phyloP scores from a whole-genome alignment of 306 rosid genomes.

The Malus sylvestris region DNA sequence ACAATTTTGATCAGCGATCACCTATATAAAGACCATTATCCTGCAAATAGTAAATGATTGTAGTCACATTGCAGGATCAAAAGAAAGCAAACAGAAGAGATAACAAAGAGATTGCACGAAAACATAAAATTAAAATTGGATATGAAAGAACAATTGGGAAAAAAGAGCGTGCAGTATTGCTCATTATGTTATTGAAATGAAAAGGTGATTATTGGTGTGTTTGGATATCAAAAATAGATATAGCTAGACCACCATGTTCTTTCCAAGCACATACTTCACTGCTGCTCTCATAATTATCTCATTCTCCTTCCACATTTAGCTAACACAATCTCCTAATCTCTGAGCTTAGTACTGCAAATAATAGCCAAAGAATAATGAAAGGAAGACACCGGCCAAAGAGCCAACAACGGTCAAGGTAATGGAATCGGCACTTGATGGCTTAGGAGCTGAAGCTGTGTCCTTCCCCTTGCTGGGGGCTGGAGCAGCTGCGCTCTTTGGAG shows the following conservation, averaged over 20 bases:
- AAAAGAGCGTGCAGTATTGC: background rate
- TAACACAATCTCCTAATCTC: background rate
- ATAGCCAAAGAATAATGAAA: slow-evolving; percentile 38
- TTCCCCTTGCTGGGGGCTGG: slow-evolving; percentile 25
- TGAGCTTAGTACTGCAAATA: slow-evolving; percentile 2
- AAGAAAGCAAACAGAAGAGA: background rate
- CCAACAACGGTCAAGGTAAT: slow-evolving; percentile 35
- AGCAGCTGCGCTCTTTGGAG: background rate
- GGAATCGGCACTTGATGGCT: slow-evolving; percentile 34
- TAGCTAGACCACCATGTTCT: background rate
- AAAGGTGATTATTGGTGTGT: background rate
- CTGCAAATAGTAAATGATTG: background rate
- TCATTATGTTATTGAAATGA: background rate
- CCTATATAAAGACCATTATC: background rate
- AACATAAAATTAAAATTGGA: background rate
- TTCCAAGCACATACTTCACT: background rate
- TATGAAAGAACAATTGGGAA: background rate
- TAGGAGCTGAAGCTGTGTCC: slow-evolving; percentile 16
- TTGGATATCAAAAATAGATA: background rate
- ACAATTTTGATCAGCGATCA: background rate
- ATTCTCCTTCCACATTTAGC: background rate
- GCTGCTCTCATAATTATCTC: background rate
- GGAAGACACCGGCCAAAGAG: slow-evolving; percentile 44
- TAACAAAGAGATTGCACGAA: background rate
- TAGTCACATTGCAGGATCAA: background rate